Percentiles rank a stretch among this genome's conserved stretches.
Conservation (phyloP, 768 basidiomycete species). For the Suillus clintonianus region DNA sequence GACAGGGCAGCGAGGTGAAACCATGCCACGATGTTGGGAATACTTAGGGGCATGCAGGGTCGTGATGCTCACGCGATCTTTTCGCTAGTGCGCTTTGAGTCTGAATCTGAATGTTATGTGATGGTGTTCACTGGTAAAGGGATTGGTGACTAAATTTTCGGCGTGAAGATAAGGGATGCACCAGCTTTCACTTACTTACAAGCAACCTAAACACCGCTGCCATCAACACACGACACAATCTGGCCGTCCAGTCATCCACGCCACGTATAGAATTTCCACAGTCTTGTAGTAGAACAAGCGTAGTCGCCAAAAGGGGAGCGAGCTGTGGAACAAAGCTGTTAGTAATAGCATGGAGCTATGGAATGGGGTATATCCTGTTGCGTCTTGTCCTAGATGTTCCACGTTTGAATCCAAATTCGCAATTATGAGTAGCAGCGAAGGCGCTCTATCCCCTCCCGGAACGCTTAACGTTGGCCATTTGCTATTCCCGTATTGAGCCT, state of each 20-base stretch:
- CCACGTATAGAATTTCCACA: neutral
- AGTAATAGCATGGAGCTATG: neutral
- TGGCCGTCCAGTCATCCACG: neutral
- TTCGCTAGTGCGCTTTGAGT: neutral
- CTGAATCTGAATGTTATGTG: neutral
- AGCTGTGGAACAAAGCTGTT: neutral
- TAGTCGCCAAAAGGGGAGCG: neutral
- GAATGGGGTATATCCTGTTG: neutral
- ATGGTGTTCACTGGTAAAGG: neutral
- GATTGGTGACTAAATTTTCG: neutral
- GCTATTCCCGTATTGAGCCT: neutral
- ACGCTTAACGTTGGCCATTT: neutral
- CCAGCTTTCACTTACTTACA: neutral
- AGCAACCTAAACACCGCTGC: neutral
- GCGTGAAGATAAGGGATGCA: neutral
- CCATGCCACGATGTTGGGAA: neutral
- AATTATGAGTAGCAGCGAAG: neutral
- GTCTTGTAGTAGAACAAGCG: neutral
- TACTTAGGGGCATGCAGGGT: neutral
- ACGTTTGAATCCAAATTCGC: neutral
- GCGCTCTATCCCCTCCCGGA: neutral
- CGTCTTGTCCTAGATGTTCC: neutral
- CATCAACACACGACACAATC: neutral
- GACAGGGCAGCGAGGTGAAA: neutral
- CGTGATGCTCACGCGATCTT: neutral